phyloP scores from a whole-genome alignment of 768 basidiomycete genomes.

The Macrocybe gigantea region DNA sequence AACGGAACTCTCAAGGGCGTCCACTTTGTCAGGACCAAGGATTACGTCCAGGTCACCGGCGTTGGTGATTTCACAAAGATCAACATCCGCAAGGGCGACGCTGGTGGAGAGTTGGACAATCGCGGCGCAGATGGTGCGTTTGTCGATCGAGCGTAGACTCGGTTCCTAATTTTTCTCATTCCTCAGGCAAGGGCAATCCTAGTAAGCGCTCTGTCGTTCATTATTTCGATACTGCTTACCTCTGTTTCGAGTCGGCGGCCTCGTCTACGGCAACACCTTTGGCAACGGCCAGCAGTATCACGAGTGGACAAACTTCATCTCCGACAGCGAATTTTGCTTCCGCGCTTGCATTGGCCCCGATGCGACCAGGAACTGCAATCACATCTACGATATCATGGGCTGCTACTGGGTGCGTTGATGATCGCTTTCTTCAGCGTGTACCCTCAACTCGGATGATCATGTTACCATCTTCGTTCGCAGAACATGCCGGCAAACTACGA shows the following conservation, averaged over 20 bases:
- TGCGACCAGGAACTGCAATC: constrained; percentile 59
- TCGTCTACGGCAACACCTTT: constrained; percentile 64
- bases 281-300: constrained; percentile 49
- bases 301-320: constrained; percentile 86
- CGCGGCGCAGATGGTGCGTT: constrained; percentile 53
- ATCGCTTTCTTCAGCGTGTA: background rate
- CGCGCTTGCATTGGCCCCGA: constrained; percentile 64
- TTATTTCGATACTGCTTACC: constrained; percentile 6
- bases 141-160: background rate
- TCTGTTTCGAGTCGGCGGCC: constrained; percentile 51
- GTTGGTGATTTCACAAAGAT: constrained; percentile 66
- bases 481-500: constrained; percentile 72
- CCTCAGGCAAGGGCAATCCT: constrained; percentile 39
- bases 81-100: constrained; percentile 50
- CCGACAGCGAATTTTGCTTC: constrained; percentile 60
- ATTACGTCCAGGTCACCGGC: constrained; percentile 61
- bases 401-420: constrained; percentile 38
- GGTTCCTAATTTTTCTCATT: background rate
- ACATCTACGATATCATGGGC: constrained; percentile 73
- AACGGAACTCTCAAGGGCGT: constrained; percentile 59
- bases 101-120: constrained; percentile 69
- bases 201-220: constrained; percentile 16
- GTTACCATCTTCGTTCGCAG: constrained; percentile 30
- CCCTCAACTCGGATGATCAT: background rate
- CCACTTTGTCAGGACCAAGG: constrained; percentile 60